Evolutionary conservation across 352 stramenopile species (phyloP).

Genomic region (Phytopythium kandeliae): DNA sequence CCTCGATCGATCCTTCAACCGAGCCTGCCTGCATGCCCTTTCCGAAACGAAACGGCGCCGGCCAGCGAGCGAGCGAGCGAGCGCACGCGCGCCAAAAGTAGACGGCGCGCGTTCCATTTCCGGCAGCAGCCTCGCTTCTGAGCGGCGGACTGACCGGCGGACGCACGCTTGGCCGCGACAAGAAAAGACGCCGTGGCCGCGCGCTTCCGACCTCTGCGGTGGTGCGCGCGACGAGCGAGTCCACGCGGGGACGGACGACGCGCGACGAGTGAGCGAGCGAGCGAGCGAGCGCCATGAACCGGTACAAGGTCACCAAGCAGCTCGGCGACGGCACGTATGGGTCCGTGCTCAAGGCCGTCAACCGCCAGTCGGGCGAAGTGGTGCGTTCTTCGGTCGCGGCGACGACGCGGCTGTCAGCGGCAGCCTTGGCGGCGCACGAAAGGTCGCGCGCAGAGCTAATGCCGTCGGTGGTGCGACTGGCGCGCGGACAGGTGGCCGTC

Average conservation of each 20-base stretch:
- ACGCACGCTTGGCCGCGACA: background rate
- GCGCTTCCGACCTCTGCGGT: background rate
- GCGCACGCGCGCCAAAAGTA: background rate
- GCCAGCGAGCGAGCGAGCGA: background rate
- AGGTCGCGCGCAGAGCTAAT: background rate
- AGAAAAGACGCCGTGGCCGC: constrained; percentile 2
- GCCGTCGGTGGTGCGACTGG: background rate
- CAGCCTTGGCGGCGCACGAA: background rate
- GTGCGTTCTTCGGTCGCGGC: constrained; percentile 26
- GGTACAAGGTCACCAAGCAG: constrained; percentile 95
- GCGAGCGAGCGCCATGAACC: constrained; percentile 61
- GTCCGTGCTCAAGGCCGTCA: constrained; percentile 93
- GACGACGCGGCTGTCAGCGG: background rate
- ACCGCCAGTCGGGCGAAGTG: constrained; percentile 91
- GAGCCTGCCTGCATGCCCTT: too few species aligned
- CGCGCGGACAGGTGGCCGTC: constrained; percentile 76
- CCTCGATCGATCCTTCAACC: too few species aligned
- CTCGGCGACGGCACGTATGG: constrained; percentile 95
- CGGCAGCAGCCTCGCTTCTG: background rate
- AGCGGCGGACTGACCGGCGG: too few species aligned
- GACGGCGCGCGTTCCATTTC: background rate
- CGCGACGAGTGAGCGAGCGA: background rate
- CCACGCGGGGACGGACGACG: background rate
- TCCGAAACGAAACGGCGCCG: too few species aligned
- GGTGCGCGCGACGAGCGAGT: background rate